Evolutionary conservation across 1,284 basidiomycete species (phyloP).

Genomic region (Vanrija pseudolonga): DNA sequence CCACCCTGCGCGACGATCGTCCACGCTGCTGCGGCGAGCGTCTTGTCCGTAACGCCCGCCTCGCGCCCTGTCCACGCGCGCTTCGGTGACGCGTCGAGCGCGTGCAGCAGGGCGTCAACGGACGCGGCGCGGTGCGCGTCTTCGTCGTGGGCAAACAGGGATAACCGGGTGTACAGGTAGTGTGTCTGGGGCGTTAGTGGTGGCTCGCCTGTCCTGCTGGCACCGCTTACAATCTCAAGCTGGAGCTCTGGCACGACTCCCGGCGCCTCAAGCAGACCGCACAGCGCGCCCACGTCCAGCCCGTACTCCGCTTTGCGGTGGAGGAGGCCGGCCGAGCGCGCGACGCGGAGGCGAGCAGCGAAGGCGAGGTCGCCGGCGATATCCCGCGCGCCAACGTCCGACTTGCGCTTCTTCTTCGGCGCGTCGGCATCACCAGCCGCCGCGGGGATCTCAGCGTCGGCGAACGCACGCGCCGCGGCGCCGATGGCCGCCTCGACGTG

Average conservation of each 20-base stretch:
- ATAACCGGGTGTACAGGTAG: slow-evolving; percentile 12
- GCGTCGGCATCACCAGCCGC: background rate
- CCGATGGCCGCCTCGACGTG: slow-evolving; percentile 11
- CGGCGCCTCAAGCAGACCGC: background rate
- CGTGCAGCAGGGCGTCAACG: slow-evolving; percentile 10
- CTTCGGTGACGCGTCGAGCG: background rate
- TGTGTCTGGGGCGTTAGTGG: slow-evolving; percentile 4
- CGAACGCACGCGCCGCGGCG: slow-evolving; percentile 8
- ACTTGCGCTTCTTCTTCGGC: slow-evolving; percentile 14
- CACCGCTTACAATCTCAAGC: slow-evolving; percentile 6
- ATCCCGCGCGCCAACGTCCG: background rate
- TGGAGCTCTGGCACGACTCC: slow-evolving; percentile 5
- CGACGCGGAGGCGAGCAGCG: slow-evolving; percentile 11
- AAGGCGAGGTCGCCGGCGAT: slow-evolving; percentile 3
- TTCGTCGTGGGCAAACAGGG: slow-evolving; percentile 1
- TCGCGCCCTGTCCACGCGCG: slow-evolving; percentile 12
- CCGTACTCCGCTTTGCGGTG: slow-evolving; percentile 1
- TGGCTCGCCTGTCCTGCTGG: background rate
- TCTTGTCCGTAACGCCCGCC: slow-evolving; percentile 4
- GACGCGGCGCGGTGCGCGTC: background rate
- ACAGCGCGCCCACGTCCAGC: background rate
- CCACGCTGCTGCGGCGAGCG: slow-evolving; percentile 22
- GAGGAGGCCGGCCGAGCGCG: slow-evolving; percentile 7
- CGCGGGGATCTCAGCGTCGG: no score
- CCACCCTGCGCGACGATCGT: slow-evolving; percentile 20